Evolutionary conservation across 257 asterid species (phyloP), one percentile per base, ranked within the genome.

Genomic region (Salvia hispanica): DNA sequence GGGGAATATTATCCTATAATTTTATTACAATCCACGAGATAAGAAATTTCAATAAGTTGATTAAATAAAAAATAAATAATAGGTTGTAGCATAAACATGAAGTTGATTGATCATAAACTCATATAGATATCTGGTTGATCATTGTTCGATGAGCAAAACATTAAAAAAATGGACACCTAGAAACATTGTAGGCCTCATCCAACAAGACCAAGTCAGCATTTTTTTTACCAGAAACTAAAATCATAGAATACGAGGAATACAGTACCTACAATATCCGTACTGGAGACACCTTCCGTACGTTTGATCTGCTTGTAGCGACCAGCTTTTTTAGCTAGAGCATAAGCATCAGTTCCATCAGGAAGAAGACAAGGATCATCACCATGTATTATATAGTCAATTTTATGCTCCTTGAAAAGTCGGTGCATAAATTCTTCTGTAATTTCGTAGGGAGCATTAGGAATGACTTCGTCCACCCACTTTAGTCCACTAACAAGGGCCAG

Each of bases 391-490:
- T 88, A 93, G 81, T 93, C 97, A 76, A 90, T 93, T 64, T 80
- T 84, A 79, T 93, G 83, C 74, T 88, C 97, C 61, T 87, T 88
- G 78, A 93, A 93, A 62, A 93, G 94, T 58, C 77, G 81, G 63
- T 82, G 79, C 98, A 90, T 93, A 59, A 90, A 93, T 31, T 88
- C 96, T 82, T 88, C 96, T 0, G 96, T 90, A 68, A 93, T 88
- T 77, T 62, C 97, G 70, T 93, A 93, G 58, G 98, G 98, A 46
- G 96, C 96, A 73, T 81, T 79, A 16, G 95, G 89, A 69, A 93
- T 90, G 45, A 93, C 98, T 82, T 90, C 98, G 78, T 90, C 98
- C 76, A 88, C 96, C 98, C 97, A 93, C 78, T 90, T 90, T 84
- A 93, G 79, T 62, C 98, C 97, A 72, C 93, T 86, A 78, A 93